These are phyloP conservation scores for Rhizoctonia solani DNA, from an alignment of 1,284 basidiomycete genomes.

Conservation along the genomic window DNA sequence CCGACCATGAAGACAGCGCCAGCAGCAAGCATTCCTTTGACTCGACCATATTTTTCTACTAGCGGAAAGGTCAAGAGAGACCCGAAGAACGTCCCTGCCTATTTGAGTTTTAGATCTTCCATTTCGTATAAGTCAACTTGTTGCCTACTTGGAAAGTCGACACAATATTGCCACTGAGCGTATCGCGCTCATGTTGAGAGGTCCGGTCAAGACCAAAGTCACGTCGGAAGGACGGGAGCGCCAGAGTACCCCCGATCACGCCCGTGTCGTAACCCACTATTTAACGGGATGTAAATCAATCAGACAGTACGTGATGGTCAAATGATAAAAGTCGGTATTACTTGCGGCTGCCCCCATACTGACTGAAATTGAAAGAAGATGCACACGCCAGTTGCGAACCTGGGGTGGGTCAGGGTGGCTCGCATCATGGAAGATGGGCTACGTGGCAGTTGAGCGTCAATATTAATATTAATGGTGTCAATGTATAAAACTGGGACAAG, in stretches of 20 bases:
- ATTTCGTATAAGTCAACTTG: neutral
- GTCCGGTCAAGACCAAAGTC: constrained; percentile 42
- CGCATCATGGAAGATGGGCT: constrained; percentile 29
- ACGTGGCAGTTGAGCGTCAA: neutral
- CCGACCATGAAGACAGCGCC: constrained; percentile 47
- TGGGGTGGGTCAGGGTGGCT: constrained; percentile 25
- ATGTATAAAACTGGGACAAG: neutral
- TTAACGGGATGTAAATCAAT: constrained; percentile 8
- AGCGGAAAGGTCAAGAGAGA: constrained; percentile 42
- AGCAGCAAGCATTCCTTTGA: constrained; percentile 41
- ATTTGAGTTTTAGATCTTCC: neutral
- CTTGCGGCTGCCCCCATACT: constrained; percentile 33
- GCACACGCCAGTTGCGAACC: constrained; percentile 32
- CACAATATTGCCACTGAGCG: constrained; percentile 46
- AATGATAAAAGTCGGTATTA: neutral
- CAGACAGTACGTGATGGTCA: neutral
- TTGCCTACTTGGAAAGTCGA: constrained; percentile 42
- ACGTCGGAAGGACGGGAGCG: constrained; percentile 43
- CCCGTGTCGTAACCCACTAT: constrained; percentile 42
- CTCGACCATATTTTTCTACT: constrained; percentile 44
- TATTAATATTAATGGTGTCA: neutral
- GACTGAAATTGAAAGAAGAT: constrained; percentile 26
- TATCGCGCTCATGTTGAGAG: constrained; percentile 38
- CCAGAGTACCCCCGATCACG: constrained; percentile 46
- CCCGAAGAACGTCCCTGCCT: constrained; percentile 48